Conservation (phyloP, 1,284 basidiomycete genomes). For the Clitocybe nebularis region DNA sequence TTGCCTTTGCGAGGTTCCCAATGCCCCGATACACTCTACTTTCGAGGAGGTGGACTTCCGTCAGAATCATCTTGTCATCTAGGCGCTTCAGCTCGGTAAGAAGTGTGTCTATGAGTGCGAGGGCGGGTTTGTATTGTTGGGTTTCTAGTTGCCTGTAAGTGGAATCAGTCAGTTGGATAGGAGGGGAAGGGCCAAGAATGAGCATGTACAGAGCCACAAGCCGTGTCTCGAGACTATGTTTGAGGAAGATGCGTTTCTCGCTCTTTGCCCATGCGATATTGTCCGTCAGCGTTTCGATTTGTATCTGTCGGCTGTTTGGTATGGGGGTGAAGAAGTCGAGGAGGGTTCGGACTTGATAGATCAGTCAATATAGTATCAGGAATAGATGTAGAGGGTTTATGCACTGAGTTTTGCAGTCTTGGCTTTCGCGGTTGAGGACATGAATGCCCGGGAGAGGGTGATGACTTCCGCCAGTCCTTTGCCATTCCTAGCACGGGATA, state of each 20-base stretch:
- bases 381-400: conserved; percentile 23
- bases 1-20: conserved; percentile 92
- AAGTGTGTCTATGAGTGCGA: conserved; percentile 80
- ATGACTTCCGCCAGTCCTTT: conserved; percentile 86
- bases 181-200: background rate
- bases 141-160: conserved; percentile 69
- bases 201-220: conserved; percentile 74
- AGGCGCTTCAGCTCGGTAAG: conserved; percentile 89
- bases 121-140: conserved; percentile 74
- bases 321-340: conserved; percentile 87
- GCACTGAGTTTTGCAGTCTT: conserved; percentile 96
- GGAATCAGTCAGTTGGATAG: background rate
- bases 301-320: conserved; percentile 72
- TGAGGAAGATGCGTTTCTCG: conserved; percentile 94
- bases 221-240: conserved; percentile 91
- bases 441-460: conserved; percentile 83
- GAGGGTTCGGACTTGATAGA: conserved; percentile 74
- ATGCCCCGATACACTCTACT: conserved; percentile 88
- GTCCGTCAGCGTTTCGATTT: conserved; percentile 84
- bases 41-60: conserved; percentile 94
- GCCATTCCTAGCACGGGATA: conserved; percentile 67
- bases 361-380: background rate
- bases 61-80: conserved; percentile 98
- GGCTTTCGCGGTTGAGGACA: conserved; percentile 94
- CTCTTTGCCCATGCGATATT: conserved; percentile 92